Evolutionary conservation across 1,139 yeast species (phyloP).

Genomic region (Ogataea hybrid): DNA sequence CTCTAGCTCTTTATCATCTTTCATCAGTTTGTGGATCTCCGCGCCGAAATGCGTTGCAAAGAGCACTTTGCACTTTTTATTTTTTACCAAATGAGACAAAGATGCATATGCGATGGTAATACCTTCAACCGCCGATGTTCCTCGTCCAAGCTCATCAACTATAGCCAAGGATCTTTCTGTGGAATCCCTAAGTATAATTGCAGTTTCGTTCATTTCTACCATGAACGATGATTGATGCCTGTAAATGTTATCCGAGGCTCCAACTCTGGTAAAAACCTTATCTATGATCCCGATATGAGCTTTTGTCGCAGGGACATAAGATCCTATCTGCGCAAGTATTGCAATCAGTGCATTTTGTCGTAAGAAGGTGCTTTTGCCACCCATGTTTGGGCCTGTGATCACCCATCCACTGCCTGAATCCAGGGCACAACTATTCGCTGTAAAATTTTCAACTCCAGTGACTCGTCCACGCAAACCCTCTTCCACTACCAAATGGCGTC

Average conservation of each 20-base stretch:
- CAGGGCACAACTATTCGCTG: constrained; percentile 60
- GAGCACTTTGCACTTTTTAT: constrained; percentile 68
- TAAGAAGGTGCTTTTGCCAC: constrained; percentile 89
- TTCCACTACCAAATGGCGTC: constrained; percentile 91
- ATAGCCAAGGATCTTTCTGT: constrained; percentile 78
- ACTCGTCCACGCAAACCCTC: constrained; percentile 52
- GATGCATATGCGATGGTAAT: constrained; percentile 87
- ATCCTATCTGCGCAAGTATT: constrained; percentile 86
- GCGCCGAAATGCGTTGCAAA: constrained; percentile 94
- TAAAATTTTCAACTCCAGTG: constrained; percentile 47
- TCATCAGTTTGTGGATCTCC: constrained; percentile 51
- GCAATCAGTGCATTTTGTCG: constrained; percentile 86
- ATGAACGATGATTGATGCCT: constrained; percentile 90
- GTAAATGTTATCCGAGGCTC: constrained; percentile 87
- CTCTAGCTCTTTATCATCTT: constrained; percentile 30
- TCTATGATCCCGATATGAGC: constrained; percentile 83
- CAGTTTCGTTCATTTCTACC: constrained; percentile 98
- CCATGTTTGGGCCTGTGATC: constrained; percentile 97
- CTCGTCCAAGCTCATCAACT: constrained; percentile 95
- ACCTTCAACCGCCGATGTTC: constrained; percentile 90
- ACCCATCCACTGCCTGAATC: constrained; percentile 54
- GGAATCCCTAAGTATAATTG: constrained; percentile 73
- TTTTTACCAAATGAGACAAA: constrained; percentile 52
- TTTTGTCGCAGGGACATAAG: constrained; percentile 75
- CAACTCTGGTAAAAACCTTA: constrained; percentile 81